These are phyloP conservation scores for Lentinula aciculospora DNA, from an alignment of 768 basidiomycete genomes.

Conservation along the genomic window DNA sequence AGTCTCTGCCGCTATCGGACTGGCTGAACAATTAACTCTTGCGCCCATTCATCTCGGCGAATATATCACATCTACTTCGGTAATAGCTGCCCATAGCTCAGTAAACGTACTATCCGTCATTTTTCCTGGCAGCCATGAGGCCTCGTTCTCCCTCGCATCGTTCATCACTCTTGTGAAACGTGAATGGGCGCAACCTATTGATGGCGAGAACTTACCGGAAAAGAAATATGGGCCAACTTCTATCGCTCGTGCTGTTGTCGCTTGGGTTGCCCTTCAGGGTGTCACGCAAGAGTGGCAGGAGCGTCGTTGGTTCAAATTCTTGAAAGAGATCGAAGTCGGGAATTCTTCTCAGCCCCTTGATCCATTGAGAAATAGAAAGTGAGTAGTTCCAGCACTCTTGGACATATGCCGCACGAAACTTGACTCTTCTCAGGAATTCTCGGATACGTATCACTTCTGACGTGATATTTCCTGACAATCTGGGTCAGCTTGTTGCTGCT, in stretches of 20 bases:
- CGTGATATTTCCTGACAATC: constrained; percentile 58
- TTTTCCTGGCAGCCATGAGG: constrained; percentile 72
- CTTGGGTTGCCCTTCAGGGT: constrained; percentile 77
- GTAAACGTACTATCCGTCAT: constrained; percentile 69
- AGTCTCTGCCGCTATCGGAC: constrained; percentile 53
- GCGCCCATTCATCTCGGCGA: constrained; percentile 73
- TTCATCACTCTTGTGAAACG: constrained; percentile 77
- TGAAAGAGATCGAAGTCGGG: constrained; percentile 62
- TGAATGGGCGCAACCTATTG: constrained; percentile 61
- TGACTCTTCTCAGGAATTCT: constrained; percentile 32
- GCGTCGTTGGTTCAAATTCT: constrained; percentile 55
- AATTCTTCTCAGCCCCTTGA: constrained; percentile 30
- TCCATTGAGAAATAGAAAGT: constrained; percentile 29
- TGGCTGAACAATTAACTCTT: constrained; percentile 68
- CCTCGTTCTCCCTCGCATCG: constrained; percentile 74
- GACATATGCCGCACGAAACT: background rate
- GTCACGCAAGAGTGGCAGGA: constrained; percentile 82
- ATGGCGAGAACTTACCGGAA: constrained; percentile 48
- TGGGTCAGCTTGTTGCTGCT: constrained; percentile 72
- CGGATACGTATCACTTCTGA: constrained; percentile 70
- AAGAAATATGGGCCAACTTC: constrained; percentile 60
- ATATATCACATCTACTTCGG: constrained; percentile 69
- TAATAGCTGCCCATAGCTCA: constrained; percentile 69
- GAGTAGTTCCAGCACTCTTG: background rate
- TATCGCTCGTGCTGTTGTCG: constrained; percentile 65